Base-by-base conservation (phyloP, 441 rosid genomes). In the Codiaeum variegatum region DNA sequence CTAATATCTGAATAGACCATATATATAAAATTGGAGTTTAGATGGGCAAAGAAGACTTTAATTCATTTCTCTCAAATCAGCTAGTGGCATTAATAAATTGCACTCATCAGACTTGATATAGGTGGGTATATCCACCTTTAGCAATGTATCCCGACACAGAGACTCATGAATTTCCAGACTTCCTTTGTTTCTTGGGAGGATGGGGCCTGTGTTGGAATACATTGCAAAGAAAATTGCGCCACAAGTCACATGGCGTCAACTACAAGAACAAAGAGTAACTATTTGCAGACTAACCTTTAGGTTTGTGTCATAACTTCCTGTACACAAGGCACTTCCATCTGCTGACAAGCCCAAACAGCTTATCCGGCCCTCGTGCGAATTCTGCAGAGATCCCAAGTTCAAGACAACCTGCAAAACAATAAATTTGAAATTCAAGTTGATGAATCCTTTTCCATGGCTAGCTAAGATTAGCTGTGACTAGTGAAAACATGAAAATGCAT, bases 281-380 rank as follows among this genome's bases (percentile, higher is more conserved):
- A 70, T 24, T 67, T 47, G 66, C 62, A 66, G 67, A 76, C 88
- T 81, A 62, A 91, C 98, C 97, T 96, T 93, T 60, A 91, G 88
- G 79, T 90, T 93, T 86, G 97, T 87, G 82, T 96, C 98, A 82
- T 78, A 96, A 83, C 98, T 93, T 86, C 99, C 99, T 79, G 97
- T 91, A 85, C 99, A 93, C 76, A 96, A 80, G 79, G 98, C 98
- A 83, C 99, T 96, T 81, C 98, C 99, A 82, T 96, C 98, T 70
- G 96, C 86, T 52, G 97, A 91, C 87, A 96, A 78, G 65, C 94
- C 97, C 88, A 93, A 83, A 83, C 98, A 93, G 78, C 86, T 93
- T 77, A 93, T 86, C 79, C 89, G 80, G 59, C 75, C 73, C 78
- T 78, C 90, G 44, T 96, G 99, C 3, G 98, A 93, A 81, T 85